Evolutionary conservation across 495 filamentous ascomycete genomes (phyloP).

Genomic region (Aspergillus hancockii): DNA sequence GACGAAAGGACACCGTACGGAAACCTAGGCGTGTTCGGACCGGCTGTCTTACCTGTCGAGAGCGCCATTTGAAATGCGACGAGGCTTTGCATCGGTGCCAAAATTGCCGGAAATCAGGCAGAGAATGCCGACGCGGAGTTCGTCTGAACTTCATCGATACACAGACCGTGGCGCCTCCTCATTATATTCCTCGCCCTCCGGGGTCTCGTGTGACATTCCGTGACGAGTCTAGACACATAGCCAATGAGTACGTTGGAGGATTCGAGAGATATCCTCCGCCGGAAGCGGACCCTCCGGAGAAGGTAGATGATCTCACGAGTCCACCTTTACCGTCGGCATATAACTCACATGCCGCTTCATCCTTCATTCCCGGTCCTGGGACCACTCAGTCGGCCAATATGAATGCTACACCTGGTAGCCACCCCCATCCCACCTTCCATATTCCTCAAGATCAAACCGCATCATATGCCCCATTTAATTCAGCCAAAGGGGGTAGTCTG

Average conservation of each 20-base stretch:
- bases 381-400: background rate
- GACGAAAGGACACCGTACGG: slow-evolving; percentile 31
- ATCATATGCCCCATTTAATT: slow-evolving; percentile 30
- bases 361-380: background rate
- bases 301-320: slow-evolving; percentile 14
- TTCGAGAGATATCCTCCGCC: slow-evolving; percentile 68
- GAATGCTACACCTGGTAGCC: background rate
- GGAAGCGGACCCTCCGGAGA: slow-evolving; percentile 35
- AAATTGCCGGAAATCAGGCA: slow-evolving; percentile 87
- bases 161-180: slow-evolving; percentile 68
- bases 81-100: slow-evolving; percentile 76
- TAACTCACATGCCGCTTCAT: slow-evolving; percentile 14
- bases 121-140: slow-evolving; percentile 83
- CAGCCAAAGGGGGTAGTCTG: slow-evolving; percentile 22
- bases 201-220: slow-evolving; percentile 77
- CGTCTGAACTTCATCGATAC: slow-evolving; percentile 93
- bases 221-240: slow-evolving; percentile 89
- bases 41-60: slow-evolving; percentile 76
- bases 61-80: slow-evolving; percentile 80
- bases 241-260: slow-evolving; percentile 88
- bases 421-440: background rate
- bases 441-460: slow-evolving; percentile 4
- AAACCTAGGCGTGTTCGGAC: slow-evolving; percentile 73
- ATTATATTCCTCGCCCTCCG: slow-evolving; percentile 55
- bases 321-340: slow-evolving; percentile 25